phyloP scores from a whole-genome alignment of 139 green algal genomes.

The Trebouxia sp. region DNA sequence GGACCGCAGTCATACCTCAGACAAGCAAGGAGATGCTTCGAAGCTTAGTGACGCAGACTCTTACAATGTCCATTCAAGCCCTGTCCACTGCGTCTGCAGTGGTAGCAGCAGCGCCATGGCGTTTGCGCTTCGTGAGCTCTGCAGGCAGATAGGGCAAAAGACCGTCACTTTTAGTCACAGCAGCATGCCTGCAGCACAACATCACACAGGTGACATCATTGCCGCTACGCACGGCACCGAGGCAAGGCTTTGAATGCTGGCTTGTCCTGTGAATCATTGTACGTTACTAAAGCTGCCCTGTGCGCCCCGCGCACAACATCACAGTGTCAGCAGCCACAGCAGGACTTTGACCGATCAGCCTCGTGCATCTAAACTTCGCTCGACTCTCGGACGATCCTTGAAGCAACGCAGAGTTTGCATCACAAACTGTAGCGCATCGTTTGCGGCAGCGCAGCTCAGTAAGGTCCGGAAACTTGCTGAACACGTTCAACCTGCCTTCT shows the following conservation, averaged over 20 bases:
- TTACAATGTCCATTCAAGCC: no score
- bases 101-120: background rate
- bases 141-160: background rate
- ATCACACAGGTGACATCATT: no score
- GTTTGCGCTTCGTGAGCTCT: background rate
- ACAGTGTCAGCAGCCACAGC: background rate
- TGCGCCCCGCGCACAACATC: background rate
- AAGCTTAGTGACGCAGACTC: no score
- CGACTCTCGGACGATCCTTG: no score
- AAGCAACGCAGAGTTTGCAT: no score
- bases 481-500: background rate
- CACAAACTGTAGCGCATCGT: no score
- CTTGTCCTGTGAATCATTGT: background rate
- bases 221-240: no score
- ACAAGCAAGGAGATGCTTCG: no score
- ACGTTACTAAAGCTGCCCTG: background rate
- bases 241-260: background rate
- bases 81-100: background rate
- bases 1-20: no score
- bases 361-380: no score
- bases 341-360: background rate
- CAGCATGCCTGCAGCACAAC: no score
- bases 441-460: background rate
- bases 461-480: background rate
- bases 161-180: background rate